Percentiles rank a stretch among this genome's conserved stretches.
phyloP scores from a whole-genome alignment of 352 stramenopile species.

The Phytopythium aichiense region DNA sequence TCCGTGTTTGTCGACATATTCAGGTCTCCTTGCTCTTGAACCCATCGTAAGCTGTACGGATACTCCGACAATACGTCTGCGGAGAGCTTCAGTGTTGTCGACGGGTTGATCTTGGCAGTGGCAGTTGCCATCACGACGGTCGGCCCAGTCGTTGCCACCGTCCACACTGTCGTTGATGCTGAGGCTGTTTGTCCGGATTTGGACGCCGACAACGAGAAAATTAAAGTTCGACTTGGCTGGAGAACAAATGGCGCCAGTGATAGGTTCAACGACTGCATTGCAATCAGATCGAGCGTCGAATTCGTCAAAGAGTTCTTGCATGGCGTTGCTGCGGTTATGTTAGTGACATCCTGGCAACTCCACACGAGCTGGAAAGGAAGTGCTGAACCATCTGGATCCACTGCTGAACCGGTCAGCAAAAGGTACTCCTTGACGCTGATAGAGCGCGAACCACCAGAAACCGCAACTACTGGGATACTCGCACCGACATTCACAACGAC shows the following conservation, averaged over 20 bases:
- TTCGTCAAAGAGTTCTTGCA: conserved; percentile 10
- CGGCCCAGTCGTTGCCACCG: conserved; percentile 35
- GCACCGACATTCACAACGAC: conserved; percentile 36
- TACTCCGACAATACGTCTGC: conserved; percentile 51
- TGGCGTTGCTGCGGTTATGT: conserved; percentile 12
- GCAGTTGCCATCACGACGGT: conserved; percentile 29
- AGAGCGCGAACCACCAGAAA: conserved; percentile 42
- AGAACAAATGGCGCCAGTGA: conserved; percentile 45
- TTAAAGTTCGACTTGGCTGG: conserved; percentile 27
- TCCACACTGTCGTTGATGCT: conserved; percentile 41
- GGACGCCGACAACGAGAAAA: conserved; percentile 39
- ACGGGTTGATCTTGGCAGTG: conserved; percentile 41
- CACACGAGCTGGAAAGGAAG: conserved; percentile 41
- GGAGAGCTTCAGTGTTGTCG: conserved; percentile 30
- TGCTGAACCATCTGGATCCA: conserved; percentile 43
- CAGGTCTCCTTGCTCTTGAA: conserved; percentile 57
- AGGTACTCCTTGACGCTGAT: conserved; percentile 49
- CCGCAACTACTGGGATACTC: conserved; percentile 28
- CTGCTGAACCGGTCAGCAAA: conserved; percentile 38
- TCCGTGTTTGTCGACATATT: conserved; percentile 11
- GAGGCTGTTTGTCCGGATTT: conserved; percentile 23
- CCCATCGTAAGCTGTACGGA: conserved; percentile 50
- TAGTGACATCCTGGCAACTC: conserved; percentile 55
- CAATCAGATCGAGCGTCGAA: conserved; percentile 14
- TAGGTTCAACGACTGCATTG: conserved; percentile 13